phyloP scores from a whole-genome alignment of 495 filamentous ascomycete genomes.

The Apodospora peruviana region DNA sequence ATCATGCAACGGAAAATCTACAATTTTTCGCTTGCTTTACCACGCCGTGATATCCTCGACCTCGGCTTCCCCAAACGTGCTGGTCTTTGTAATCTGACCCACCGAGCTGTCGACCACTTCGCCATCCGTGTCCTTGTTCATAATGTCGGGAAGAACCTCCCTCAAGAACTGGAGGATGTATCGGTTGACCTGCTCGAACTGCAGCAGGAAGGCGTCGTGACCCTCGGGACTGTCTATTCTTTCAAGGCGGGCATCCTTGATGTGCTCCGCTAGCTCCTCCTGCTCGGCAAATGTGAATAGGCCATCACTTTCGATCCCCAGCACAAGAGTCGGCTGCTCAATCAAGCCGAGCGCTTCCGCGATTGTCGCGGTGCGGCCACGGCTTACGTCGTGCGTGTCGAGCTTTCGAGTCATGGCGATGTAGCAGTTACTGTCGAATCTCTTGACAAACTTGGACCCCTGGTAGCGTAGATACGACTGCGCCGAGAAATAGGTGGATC shows the following conservation, averaged over 20 bases:
- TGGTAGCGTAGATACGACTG: constrained; percentile 99
- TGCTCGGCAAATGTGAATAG: constrained; percentile 97
- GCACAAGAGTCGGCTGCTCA: constrained; percentile 78
- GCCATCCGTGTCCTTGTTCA: constrained; percentile 54
- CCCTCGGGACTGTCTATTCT: constrained; percentile 91
- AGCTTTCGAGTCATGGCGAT: constrained; percentile 98
- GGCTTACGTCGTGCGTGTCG: constrained; percentile 93
- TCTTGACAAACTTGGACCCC: constrained; percentile 90
- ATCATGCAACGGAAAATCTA: background rate
- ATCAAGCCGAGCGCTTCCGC: constrained; percentile 72
- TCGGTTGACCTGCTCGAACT: constrained; percentile 93
- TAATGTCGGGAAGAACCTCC: constrained; percentile 79
- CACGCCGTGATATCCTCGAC: constrained; percentile 96
- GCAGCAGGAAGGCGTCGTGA: constrained; percentile 91
- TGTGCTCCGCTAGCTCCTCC: constrained; percentile 78
- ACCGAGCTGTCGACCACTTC: constrained; percentile 38
- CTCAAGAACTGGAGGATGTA: constrained; percentile 81
- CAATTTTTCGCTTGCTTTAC: constrained; percentile 39
- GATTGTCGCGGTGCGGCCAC: constrained; percentile 60
- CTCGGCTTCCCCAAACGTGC: constrained; percentile 90
- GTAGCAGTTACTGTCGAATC: constrained; percentile 97
- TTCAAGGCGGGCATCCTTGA: constrained; percentile 70
- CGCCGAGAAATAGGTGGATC: constrained; percentile 89
- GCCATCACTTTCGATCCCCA: constrained; percentile 92
- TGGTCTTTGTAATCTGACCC: constrained; percentile 62